Conservation (phyloP, 306 rosid genomes). For the Rosa rugosa region DNA sequence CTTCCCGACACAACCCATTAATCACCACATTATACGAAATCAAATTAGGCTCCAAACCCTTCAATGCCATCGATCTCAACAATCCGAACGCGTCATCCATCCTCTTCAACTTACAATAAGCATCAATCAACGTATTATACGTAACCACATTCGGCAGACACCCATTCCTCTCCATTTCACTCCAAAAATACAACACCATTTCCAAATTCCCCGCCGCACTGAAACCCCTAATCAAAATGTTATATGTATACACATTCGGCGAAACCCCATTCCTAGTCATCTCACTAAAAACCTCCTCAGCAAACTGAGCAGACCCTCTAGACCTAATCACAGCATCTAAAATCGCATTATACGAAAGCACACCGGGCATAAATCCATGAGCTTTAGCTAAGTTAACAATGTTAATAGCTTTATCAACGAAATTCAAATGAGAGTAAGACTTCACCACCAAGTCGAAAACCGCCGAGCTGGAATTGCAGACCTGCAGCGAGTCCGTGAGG, state of each 20-base stretch:
- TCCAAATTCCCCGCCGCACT: conserved; percentile 49
- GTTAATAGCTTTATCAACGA: conserved; percentile 46
- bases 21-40: conserved; percentile 73
- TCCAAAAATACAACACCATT: conserved; percentile 45
- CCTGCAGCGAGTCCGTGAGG: conserved; percentile 54
- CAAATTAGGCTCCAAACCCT: conserved; percentile 68
- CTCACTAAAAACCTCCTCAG: conserved; percentile 39
- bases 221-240: conserved; percentile 74
- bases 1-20: conserved; percentile 70
- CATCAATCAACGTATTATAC: conserved; percentile 67
- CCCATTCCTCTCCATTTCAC: conserved; percentile 67
- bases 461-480: conserved; percentile 61
- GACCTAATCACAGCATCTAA: conserved; percentile 51
- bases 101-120: conserved; percentile 50
- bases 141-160: conserved; percentile 77
- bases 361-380: conserved; percentile 66
- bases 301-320: conserved; percentile 35
- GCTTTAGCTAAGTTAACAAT: conserved; percentile 50
- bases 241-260: conserved; percentile 73
- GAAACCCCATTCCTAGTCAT: conserved; percentile 59
- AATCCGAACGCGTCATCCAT: conserved; percentile 53
- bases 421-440: conserved; percentile 57
- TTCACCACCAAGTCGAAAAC: conserved; percentile 72
- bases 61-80: conserved; percentile 48
- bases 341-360: conserved; percentile 65